Percentiles rank a stretch among this genome's conserved stretches.
phyloP scores from a whole-genome alignment of 2,329 filamentous ascomycete species.

The Sporothrix luriei region DNA sequence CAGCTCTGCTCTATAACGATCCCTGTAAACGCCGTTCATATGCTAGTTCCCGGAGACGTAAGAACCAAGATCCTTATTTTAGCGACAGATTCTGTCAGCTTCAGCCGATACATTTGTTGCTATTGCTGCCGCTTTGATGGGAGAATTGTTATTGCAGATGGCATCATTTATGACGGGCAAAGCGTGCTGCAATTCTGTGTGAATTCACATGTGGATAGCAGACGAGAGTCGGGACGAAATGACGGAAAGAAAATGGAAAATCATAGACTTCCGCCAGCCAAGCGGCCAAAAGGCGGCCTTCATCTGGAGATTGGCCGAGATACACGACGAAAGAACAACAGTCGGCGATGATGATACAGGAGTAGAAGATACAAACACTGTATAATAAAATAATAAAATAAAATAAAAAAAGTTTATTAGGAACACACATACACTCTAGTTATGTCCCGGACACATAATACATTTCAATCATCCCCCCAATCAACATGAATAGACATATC shows the following conservation, averaged over 20 bases:
- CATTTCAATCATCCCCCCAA: too few species aligned
- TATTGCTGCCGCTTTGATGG: conserved; percentile 9
- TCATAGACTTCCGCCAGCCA: not conserved
- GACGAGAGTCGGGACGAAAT: not conserved
- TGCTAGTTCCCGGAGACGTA: not conserved
- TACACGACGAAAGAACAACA: not conserved
- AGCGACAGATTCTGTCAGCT: conserved; percentile 1
- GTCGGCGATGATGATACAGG: not conserved
- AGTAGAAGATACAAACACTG: too few species aligned
- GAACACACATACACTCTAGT: too few species aligned
- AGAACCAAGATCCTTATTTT: not conserved
- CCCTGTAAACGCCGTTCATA: conserved; percentile 7
- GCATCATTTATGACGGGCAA: conserved; percentile 3
- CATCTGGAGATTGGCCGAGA: not conserved
- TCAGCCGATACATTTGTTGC: not conserved
- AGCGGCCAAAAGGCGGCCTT: not conserved
- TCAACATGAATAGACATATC: not conserved
- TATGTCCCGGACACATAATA: too few species aligned
- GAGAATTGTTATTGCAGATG: conserved; percentile 18
- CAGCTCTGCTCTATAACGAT: too few species aligned
- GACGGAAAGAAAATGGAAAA: not conserved
- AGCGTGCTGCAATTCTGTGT: not conserved
- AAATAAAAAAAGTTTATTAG: too few species aligned
- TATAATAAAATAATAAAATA: not conserved
- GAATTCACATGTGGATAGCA: not conserved